These are phyloP conservation scores for Trifolium fragiferum DNA, from an alignment of 306 rosid species.

Conservation along the genomic window DNA sequence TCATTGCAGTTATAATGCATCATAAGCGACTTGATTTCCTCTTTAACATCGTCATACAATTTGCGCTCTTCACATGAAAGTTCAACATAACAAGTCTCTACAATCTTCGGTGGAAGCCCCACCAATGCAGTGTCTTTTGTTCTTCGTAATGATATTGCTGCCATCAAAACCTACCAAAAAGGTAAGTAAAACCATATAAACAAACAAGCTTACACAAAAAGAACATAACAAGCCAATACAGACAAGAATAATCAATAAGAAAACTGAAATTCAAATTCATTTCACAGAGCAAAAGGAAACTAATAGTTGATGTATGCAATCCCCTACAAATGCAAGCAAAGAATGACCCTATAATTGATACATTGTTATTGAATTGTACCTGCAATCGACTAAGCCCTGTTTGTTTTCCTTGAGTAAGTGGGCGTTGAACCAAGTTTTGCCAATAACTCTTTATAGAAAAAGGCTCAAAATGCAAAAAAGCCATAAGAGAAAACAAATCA, in stretches of 20 bases:
- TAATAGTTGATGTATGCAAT: not conserved
- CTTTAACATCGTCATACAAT: constrained; percentile 66
- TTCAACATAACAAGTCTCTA: constrained; percentile 66
- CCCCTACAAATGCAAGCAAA: not conserved
- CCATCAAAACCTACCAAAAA: constrained; percentile 64
- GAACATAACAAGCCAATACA: not conserved
- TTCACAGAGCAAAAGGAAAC: not conserved
- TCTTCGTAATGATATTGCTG: constrained; percentile 77
- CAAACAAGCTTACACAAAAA: constrained; percentile 1
- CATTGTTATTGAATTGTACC: constrained; percentile 50
- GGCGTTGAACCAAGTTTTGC: constrained; percentile 75
- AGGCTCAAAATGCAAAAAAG: constrained; percentile 74
- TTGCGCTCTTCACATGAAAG: constrained; percentile 75
- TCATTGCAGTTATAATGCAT: constrained; percentile 30
- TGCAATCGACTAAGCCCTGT: constrained; percentile 69
- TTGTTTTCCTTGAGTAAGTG: constrained; percentile 54
- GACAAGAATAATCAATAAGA: not conserved
- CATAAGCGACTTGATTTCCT: constrained; percentile 46
- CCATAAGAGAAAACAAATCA: constrained; percentile 83
- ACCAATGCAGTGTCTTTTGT: constrained; percentile 66
- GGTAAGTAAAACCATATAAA: constrained; percentile 16
- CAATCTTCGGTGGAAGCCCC: constrained; percentile 71
- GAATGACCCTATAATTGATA: not conserved
- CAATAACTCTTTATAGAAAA: constrained; percentile 70
- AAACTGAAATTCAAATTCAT: not conserved